phyloP scores from a whole-genome alignment of 495 filamentous ascomycete species.

The Achaetomiella virescens region DNA sequence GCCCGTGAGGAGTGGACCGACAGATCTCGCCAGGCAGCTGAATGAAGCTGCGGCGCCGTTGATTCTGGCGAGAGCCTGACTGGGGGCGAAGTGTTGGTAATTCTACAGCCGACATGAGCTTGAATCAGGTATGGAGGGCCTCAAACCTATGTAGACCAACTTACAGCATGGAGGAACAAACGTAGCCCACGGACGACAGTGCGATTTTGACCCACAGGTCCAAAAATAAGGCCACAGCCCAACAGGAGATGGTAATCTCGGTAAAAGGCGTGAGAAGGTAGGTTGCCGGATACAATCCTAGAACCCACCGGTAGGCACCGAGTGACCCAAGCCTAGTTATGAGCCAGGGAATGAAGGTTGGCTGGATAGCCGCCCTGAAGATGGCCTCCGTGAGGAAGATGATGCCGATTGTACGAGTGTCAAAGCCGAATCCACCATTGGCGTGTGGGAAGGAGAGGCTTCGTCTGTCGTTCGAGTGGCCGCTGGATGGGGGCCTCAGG shows the following conservation, averaged over 20 bases:
- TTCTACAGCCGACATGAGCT: neutral
- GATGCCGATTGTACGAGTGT: neutral
- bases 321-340: conserved; percentile 4
- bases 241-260: neutral
- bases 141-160: too few relatives aligned
- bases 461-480: neutral
- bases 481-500: neutral
- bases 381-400: conserved; percentile 8
- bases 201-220: conserved; percentile 10
- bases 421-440: neutral
- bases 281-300: conserved; percentile 7
- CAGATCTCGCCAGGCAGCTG: conserved; percentile 6
- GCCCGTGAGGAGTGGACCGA: conserved; percentile 3
- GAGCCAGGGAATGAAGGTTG: neutral
- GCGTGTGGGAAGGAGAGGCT: neutral
- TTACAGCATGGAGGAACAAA: conserved; percentile 12
- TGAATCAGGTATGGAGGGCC: too few relatives aligned
- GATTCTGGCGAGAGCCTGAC: conserved; percentile 7
- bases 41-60: conserved; percentile 14
- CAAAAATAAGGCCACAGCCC: neutral
- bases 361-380: conserved; percentile 3
- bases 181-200: conserved; percentile 5
- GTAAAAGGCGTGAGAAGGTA: conserved; percentile 14
- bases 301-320: neutral
- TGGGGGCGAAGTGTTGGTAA: conserved; percentile 9